These are phyloP conservation scores for Malbranchea cinnamomea DNA, from an alignment of 2,329 filamentous ascomycete genomes.

Conservation along the genomic window DNA sequence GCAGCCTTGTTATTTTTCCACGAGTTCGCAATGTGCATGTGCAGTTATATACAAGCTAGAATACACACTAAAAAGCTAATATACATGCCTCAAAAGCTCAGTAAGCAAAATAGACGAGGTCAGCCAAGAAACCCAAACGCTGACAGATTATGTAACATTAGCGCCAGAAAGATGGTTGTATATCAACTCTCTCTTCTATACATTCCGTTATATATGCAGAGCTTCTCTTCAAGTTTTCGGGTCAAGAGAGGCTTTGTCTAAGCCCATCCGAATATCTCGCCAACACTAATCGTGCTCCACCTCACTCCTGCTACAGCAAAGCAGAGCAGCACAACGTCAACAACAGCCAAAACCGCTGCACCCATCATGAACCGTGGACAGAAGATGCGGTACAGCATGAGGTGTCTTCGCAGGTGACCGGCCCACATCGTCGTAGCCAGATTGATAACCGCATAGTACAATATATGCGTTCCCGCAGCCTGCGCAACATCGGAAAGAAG, in stretches of 20 bases:
- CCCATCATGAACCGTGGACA: slow-evolving; percentile 81
- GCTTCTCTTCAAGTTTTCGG: too few relatives aligned
- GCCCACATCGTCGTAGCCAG: slow-evolving; percentile 84
- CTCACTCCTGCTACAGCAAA: slow-evolving; percentile 61
- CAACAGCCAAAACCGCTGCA: slow-evolving; percentile 52
- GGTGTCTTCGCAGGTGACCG: slow-evolving; percentile 69
- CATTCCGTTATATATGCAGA: background rate
- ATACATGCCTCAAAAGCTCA: too few relatives aligned
- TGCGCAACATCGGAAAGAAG: slow-evolving; percentile 56
- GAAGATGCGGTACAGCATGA: slow-evolving; percentile 96
- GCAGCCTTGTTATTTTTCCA: too few relatives aligned
- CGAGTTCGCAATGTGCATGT: too few relatives aligned
- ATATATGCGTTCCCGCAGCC: slow-evolving; percentile 57
- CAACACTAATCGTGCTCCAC: slow-evolving; percentile 62
- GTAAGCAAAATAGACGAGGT: too few relatives aligned
- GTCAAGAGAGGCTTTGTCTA: too few relatives aligned
- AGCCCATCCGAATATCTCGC: slow-evolving; percentile 84
- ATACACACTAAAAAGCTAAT: too few relatives aligned
- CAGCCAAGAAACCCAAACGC: too few relatives aligned
- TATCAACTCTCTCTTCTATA: too few relatives aligned
- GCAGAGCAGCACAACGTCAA: slow-evolving; percentile 59
- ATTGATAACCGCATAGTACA: slow-evolving; percentile 70
- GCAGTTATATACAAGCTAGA: too few relatives aligned
- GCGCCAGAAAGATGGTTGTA: too few relatives aligned
- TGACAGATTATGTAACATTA: too few relatives aligned